Percentiles rank a stretch among this genome's conserved stretches.
Evolutionary conservation across 2,329 filamentous ascomycete genomes (phyloP).

Genomic region (Aureobasidium sp.): DNA sequence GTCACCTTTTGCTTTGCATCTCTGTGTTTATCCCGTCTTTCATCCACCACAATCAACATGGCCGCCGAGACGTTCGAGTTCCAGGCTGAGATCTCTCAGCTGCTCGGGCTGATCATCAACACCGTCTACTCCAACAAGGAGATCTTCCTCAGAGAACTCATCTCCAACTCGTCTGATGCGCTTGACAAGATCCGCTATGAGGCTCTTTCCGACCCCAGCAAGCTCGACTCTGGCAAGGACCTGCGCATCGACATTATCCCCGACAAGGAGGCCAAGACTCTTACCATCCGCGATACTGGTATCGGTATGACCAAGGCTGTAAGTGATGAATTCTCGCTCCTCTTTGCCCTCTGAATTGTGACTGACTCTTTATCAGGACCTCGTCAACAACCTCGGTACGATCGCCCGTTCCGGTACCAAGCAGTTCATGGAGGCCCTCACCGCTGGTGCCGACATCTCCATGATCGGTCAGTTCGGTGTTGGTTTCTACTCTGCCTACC

Average conservation of each 20-base stretch:
- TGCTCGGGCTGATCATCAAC: slow-evolving; percentile 99
- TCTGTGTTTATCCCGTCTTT: slow-evolving; percentile 4
- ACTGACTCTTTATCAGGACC: slow-evolving; percentile 52
- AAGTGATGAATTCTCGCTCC: slow-evolving; percentile 33
- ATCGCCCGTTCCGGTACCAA: slow-evolving; percentile 99
- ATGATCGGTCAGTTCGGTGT: slow-evolving; percentile 99
- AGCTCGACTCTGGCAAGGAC: slow-evolving; percentile 96
- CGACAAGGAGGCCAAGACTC: slow-evolving; percentile 92
- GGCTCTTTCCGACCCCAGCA: slow-evolving; percentile 90
- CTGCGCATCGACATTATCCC: slow-evolving; percentile 98
- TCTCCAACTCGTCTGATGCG: slow-evolving; percentile 98
- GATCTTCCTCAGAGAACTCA: slow-evolving; percentile 97
- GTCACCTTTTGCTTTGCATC: slow-evolving; percentile 8
- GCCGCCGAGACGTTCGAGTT: slow-evolving; percentile 96
- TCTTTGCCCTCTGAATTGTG: slow-evolving; percentile 30
- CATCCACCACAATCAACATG: slow-evolving; percentile 50
- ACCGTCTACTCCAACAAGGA: slow-evolving; percentile 99
- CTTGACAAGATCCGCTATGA: slow-evolving; percentile 99
- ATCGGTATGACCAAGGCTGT: slow-evolving; percentile 99
- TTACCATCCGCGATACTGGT: slow-evolving; percentile 95
- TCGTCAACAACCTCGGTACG: slow-evolving; percentile 99
- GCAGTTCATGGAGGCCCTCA: slow-evolving; percentile 99
- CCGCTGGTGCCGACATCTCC: slow-evolving; percentile 96
- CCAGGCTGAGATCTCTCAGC: slow-evolving; percentile 99
- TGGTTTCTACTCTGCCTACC: slow-evolving; percentile 99